Percentiles rank a stretch among this genome's conserved stretches.
Evolutionary conservation across 1,139 yeast species (phyloP).

Genomic region (Scheffersomyces segobiensis): DNA sequence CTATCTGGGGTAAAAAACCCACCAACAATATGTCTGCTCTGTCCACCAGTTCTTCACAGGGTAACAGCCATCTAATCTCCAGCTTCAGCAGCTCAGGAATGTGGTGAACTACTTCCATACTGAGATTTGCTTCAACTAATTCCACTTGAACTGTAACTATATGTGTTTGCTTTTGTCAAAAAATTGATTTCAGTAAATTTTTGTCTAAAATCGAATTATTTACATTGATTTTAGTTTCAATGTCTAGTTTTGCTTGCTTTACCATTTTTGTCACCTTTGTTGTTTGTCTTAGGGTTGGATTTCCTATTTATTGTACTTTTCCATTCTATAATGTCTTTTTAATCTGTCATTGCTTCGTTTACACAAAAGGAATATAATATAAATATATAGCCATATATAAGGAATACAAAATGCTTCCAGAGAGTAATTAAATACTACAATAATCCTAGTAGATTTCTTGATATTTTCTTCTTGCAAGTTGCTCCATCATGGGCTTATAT

Average conservation of each 20-base stretch:
- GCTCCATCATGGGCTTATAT: neutral
- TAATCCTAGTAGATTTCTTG: neutral
- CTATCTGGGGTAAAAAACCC: conserved; percentile 15
- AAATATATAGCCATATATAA: neutral
- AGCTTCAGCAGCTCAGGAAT: conserved; percentile 16
- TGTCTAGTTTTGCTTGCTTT: neutral
- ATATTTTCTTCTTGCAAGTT: neutral
- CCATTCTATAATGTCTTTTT: neutral
- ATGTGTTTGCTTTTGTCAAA: neutral
- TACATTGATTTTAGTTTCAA: neutral
- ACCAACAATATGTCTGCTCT: conserved; percentile 3
- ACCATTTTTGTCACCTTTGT: neutral
- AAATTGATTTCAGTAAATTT: neutral
- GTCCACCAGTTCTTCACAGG: conserved; percentile 11
- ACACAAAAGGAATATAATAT: neutral
- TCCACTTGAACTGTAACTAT: neutral
- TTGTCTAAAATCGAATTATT: neutral
- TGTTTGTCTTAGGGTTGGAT: neutral
- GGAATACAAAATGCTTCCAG: neutral
- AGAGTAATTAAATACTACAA: neutral
- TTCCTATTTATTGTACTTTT: conserved; percentile 1
- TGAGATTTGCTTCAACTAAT: neutral
- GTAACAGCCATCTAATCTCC: conserved; percentile 10
- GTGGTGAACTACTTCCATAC: conserved; percentile 8
- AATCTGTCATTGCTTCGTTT: neutral